A percentile compares a stretch with the other conserved stretches of the same genome.
Conservation (phyloP, 2,329 filamentous ascomycete genomes). For the Septoria linicola region DNA sequence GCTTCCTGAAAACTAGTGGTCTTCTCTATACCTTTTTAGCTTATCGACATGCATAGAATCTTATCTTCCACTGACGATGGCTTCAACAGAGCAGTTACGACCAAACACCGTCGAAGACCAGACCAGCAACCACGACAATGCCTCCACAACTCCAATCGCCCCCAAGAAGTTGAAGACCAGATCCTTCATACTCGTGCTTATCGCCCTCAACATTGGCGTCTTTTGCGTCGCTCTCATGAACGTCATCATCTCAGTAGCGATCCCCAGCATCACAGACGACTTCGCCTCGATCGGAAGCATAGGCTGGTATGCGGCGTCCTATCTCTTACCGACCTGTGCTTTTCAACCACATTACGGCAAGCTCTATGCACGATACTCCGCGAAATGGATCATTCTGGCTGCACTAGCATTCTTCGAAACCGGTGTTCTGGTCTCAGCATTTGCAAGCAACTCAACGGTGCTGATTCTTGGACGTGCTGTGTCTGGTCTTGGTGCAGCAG, state of each 20-base stretch:
- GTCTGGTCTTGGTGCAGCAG: constrained; percentile 2
- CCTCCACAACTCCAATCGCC: background rate
- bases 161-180: background rate
- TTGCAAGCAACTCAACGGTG: background rate
- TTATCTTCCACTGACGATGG: background rate
- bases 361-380: constrained; percentile 2
- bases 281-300: constrained; percentile 44
- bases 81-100: background rate
- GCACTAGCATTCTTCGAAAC: background rate
- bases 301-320: constrained; percentile 42
- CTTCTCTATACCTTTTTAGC: too few relatives aligned
- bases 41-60: too few relatives aligned
- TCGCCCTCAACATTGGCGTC: constrained; percentile 5
- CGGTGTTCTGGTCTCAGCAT: background rate
- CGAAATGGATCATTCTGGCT: constrained; percentile 1
- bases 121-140: constrained; percentile 2
- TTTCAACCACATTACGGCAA: constrained; percentile 9
- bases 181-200: background rate
- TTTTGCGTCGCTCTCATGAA: constrained; percentile 5
- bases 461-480: background rate
- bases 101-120: background rate
- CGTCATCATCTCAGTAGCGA: constrained; percentile 29
- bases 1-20: too few relatives aligned
- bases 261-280: constrained; percentile 43
- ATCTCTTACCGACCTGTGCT: background rate